Percentiles rank a stretch among this genome's conserved stretches.
phyloP scores from a whole-genome alignment of 495 filamentous ascomycete species.

The Immersiella caudata region DNA sequence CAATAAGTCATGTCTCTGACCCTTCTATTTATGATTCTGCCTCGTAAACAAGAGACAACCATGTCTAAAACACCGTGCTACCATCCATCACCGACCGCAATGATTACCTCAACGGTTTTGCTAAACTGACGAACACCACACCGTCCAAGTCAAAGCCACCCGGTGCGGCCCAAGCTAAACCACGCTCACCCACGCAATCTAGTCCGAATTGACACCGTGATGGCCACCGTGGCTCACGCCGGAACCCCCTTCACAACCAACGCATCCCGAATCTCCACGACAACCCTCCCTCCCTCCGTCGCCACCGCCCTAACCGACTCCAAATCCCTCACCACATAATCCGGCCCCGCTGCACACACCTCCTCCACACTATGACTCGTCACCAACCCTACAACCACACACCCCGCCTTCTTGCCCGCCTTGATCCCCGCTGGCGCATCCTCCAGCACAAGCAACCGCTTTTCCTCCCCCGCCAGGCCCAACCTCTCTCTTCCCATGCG shows the following conservation, averaged over 20 bases:
- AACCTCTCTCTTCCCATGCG: conserved; percentile 67
- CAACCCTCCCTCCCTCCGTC: conserved; percentile 43
- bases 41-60: background rate
- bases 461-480: conserved; percentile 46
- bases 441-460: conserved; percentile 77
- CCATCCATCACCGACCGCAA: background rate
- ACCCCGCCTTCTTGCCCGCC: conserved; percentile 87
- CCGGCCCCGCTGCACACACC: conserved; percentile 71
- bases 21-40: background rate
- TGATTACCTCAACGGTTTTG: too few species aligned
- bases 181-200: too few species aligned
- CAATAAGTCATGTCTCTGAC: conserved; percentile 10
- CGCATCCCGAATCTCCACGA: conserved; percentile 55
- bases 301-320: conserved; percentile 64
- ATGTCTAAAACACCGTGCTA: background rate
- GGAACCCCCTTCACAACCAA: conserved; percentile 29
- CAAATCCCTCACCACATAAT: conserved; percentile 87
- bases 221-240: background rate
- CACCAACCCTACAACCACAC: conserved; percentile 81
- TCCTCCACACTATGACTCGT: conserved; percentile 80
- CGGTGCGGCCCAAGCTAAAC: too few species aligned
- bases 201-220: too few species aligned
- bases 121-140: too few species aligned
- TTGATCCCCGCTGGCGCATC: conserved; percentile 91
- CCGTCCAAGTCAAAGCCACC: too few species aligned